Conservation (phyloP, 2,329 filamentous ascomycete species). For the Byssochlamys sp. region DNA sequence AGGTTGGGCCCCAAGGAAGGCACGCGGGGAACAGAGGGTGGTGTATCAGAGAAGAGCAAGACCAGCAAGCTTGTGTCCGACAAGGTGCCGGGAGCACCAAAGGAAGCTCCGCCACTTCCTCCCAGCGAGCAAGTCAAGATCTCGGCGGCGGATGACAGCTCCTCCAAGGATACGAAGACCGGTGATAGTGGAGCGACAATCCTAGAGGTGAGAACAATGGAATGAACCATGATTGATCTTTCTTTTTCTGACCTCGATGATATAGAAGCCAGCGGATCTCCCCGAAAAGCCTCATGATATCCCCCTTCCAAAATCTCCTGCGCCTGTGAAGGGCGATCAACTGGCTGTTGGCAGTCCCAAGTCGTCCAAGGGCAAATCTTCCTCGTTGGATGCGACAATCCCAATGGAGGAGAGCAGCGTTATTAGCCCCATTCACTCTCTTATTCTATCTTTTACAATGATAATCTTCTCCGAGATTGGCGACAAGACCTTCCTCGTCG, state of each 20-base stretch:
- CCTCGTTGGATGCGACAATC: not conserved
- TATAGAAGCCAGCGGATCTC: conserved; percentile 69
- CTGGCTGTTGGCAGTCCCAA: conserved; percentile 21
- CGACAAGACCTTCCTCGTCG: conserved; percentile 96
- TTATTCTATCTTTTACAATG: conserved; percentile 87
- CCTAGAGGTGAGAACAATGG: conserved; percentile 43
- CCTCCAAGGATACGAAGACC: conserved; percentile 28
- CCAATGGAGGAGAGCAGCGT: conserved; percentile 29
- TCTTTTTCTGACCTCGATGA: conserved; percentile 1
- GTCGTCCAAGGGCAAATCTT: conserved; percentile 19
- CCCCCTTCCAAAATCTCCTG: conserved; percentile 53
- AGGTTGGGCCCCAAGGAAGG: conserved; percentile 68
- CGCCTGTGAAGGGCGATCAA: conserved; percentile 31
- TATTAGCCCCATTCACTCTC: conserved; percentile 76
- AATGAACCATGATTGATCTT: not conserved
- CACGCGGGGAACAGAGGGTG: conserved; percentile 78
- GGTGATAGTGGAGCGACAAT: conserved; percentile 36
- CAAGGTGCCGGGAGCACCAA: conserved; percentile 73
- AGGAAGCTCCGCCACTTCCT: conserved; percentile 72
- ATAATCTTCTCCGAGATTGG: conserved; percentile 94
- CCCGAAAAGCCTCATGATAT: conserved; percentile 69
- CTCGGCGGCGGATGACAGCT: conserved; percentile 23
- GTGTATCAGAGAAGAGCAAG: conserved; percentile 79
- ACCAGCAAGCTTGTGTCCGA: conserved; percentile 59
- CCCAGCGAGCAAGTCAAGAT: conserved; percentile 70